Conservation (phyloP, 2,329 filamentous ascomycete genomes). For the Gliomastix tumulicola region DNA sequence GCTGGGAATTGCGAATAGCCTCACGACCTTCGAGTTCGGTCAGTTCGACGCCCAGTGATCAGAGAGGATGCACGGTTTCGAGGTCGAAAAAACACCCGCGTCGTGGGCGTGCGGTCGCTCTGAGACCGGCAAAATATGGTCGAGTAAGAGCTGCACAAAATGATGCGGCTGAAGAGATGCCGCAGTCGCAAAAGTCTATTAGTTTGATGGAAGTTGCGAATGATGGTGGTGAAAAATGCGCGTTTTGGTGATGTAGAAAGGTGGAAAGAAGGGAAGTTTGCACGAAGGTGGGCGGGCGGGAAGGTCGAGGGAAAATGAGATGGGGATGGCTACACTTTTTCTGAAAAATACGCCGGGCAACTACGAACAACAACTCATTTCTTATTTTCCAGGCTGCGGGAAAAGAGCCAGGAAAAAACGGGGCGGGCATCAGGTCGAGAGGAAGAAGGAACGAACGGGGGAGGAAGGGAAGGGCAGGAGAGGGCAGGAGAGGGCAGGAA, state of each 20-base stretch:
- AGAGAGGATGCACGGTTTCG: not conserved
- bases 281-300: conserved; percentile 6
- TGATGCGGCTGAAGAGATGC: conserved; percentile 26
- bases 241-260: conserved; percentile 14
- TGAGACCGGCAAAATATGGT: conserved; percentile 19
- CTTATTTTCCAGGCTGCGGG: conserved; percentile 33
- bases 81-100: conserved; percentile 1
- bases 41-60: conserved; percentile 7
- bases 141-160: conserved; percentile 21
- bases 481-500: not conserved
- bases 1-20: conserved; percentile 26
- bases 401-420: conserved; percentile 35
- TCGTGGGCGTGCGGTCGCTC: too few species aligned
- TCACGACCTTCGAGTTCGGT: conserved; percentile 18
- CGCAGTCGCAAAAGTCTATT: conserved; percentile 21
- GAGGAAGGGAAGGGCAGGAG: not conserved
- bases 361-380: conserved; percentile 27
- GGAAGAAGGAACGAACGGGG: too few species aligned
- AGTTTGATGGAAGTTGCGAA: conserved; percentile 30
- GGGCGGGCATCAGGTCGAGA: too few species aligned
- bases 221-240: conserved; percentile 15
- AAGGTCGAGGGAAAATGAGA: conserved; percentile 10
- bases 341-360: conserved; percentile 14
- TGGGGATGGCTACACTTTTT: conserved; percentile 47
- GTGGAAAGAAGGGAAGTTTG: conserved; percentile 24